These are phyloP conservation scores for Acanthamoeba culbertsoni DNA, from an alignment of 208 protist species.

Conservation along the genomic window DNA sequence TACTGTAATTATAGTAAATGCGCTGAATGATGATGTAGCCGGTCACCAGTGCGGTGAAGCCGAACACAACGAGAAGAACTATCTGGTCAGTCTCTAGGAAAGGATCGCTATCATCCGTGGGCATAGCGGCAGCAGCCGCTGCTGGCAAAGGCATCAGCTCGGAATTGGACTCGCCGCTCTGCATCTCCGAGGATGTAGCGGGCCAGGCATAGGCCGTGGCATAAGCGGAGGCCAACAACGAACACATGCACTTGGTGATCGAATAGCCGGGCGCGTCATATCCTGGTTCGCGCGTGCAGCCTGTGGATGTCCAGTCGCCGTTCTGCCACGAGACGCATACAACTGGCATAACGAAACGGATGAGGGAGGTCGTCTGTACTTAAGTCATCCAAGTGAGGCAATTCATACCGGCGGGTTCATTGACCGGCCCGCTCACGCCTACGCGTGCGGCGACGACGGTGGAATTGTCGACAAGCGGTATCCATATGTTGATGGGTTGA, in stretches of 20 bases:
- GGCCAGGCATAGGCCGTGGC: conserved; percentile 24
- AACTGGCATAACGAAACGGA: background rate
- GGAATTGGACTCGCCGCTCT: background rate
- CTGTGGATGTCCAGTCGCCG: background rate
- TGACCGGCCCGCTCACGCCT: background rate
- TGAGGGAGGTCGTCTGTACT: background rate
- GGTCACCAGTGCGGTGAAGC: background rate
- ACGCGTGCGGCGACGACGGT: background rate
- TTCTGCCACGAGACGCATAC: background rate
- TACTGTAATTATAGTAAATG: background rate
- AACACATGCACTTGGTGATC: conserved; percentile 27
- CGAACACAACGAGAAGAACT: conserved; percentile 39
- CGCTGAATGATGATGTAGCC: background rate
- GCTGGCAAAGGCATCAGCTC: background rate
- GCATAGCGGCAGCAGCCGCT: background rate
- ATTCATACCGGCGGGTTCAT: background rate
- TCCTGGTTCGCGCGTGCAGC: background rate
- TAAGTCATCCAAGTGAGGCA: background rate
- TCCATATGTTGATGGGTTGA: background rate
- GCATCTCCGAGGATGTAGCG: background rate
- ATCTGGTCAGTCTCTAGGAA: conserved; percentile 24
- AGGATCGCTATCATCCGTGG: background rate
- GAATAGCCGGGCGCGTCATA: background rate
- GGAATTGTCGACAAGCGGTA: background rate
- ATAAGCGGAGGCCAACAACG: background rate